Percentiles rank a stretch among this genome's conserved stretches.
Conservation (phyloP, 164 flowering plant genomes). For the Nymphaea thermarum region DNA sequence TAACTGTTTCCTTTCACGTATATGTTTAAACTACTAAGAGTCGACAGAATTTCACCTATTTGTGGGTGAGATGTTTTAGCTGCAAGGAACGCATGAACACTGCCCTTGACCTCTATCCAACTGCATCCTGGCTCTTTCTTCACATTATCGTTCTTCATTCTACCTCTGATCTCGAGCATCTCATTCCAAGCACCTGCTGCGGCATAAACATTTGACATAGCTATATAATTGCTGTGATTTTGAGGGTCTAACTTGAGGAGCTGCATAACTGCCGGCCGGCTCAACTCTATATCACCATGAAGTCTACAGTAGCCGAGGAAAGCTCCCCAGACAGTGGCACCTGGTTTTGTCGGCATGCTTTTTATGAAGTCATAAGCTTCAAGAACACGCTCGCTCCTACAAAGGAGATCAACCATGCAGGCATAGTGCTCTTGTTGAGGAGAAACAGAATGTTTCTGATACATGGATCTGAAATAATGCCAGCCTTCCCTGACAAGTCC, state of each 20-base stretch:
- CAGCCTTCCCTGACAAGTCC: conserved; percentile 8
- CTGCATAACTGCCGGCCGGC: conserved; percentile 7
- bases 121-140: conserved; percentile 19
- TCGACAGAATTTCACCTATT: conserved; percentile 6
- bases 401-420: conserved; percentile 21
- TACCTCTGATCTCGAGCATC: conserved; percentile 5
- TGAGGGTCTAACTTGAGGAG: conserved; percentile 5
- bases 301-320: conserved; percentile 9
- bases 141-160: conserved; percentile 4
- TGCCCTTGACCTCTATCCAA: conserved; percentile 17
- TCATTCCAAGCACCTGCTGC: conserved; percentile 6
- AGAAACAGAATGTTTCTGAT: conserved; percentile 3
- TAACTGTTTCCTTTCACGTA: not conserved
- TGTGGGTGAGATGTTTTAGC: conserved; percentile 13
- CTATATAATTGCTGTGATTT: conserved; percentile 4
- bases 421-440: conserved; percentile 13
- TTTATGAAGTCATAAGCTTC: conserved; percentile 11
- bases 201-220: conserved; percentile 10
- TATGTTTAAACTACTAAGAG: not conserved
- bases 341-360: conserved; percentile 10
- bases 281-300: conserved; percentile 9
- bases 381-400: conserved; percentile 9
- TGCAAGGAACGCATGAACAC: conserved; percentile 14
- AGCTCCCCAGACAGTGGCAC: conserved; percentile 11
- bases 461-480: conserved; percentile 11